Evolutionary conservation across 2,329 filamentous ascomycete genomes (phyloP).

Genomic region (Akanthomyces lecanii): DNA sequence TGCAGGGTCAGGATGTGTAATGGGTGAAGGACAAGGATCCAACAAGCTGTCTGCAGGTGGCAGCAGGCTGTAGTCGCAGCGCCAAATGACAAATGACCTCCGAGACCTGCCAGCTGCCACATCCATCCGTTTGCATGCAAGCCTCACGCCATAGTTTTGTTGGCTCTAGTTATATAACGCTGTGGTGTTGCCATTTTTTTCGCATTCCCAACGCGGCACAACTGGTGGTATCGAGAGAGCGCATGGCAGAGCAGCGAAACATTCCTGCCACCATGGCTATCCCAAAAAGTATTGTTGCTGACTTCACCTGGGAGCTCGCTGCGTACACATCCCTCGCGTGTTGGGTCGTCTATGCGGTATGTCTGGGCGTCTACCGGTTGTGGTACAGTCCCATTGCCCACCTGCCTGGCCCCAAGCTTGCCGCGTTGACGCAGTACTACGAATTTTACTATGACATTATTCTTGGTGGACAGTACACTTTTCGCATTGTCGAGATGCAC

Average conservation of each 20-base stretch:
- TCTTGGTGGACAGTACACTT: slow-evolving; percentile 38
- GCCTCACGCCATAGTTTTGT: background rate
- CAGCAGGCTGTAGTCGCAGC: background rate
- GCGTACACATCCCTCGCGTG: slow-evolving; percentile 23
- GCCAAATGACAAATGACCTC: background rate
- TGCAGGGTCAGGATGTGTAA: background rate
- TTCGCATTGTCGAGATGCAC: slow-evolving; percentile 39
- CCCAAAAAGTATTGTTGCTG: slow-evolving; percentile 22
- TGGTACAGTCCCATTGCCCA: slow-evolving; percentile 36
- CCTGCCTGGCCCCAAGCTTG: slow-evolving; percentile 37
- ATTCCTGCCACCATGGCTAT: slow-evolving; percentile 23
- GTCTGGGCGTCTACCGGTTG: slow-evolving; percentile 30
- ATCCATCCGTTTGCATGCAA: background rate
- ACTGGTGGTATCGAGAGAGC: background rate
- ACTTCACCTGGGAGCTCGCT: slow-evolving; percentile 26
- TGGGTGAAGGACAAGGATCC: slow-evolving; percentile 7
- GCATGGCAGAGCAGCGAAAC: background rate
- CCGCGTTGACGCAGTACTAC: slow-evolving; percentile 37
- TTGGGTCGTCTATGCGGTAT: slow-evolving; percentile 29
- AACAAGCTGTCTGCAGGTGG: background rate
- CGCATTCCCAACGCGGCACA: background rate
- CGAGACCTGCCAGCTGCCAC: background rate
- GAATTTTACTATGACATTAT: slow-evolving; percentile 42
- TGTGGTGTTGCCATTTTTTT: background rate
- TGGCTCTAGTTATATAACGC: background rate